phyloP scores from a whole-genome alignment of 305 asterid species.

The Vinca major region DNA sequence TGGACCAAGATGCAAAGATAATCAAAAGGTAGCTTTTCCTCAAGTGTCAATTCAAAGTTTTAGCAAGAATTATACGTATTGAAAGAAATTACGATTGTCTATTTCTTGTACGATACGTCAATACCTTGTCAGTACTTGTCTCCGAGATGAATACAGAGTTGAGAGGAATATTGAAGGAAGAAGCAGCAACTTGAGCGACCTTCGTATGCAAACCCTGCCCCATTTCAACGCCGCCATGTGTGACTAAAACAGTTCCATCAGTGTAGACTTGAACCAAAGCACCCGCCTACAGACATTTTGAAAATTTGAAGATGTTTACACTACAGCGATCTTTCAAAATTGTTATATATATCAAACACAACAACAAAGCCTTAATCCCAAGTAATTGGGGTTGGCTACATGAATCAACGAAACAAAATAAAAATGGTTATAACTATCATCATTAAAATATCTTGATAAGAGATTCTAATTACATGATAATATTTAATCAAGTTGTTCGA shows the following conservation, averaged over 20 bases:
- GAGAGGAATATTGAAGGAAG: conserved; percentile 75
- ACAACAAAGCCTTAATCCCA: too few species aligned
- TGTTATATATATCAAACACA: too few species aligned
- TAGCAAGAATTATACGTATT: background rate
- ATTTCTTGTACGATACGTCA: conserved; percentile 1
- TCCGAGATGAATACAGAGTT: conserved; percentile 87
- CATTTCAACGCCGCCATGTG: conserved; percentile 98
- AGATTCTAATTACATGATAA: background rate
- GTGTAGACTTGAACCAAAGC: conserved; percentile 95
- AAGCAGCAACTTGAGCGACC: conserved; percentile 93
- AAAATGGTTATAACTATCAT: background rate
- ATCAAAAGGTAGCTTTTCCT: background rate
- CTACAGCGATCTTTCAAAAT: conserved; percentile 5
- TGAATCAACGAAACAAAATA: background rate
- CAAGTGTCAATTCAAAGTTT: background rate
- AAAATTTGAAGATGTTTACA: conserved; percentile 15
- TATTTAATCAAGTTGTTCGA: background rate
- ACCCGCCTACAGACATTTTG: conserved; percentile 55
- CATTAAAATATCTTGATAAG: background rate
- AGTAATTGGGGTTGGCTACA: too few species aligned
- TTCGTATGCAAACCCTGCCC: conserved; percentile 98
- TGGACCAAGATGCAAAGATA: background rate
- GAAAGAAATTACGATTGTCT: background rate
- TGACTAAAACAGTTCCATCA: conserved; percentile 91
- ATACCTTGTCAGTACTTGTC: conserved; percentile 96